phyloP scores from a whole-genome alignment of 2,329 filamentous ascomycete genomes.

The Rugonectria rugulosa region DNA sequence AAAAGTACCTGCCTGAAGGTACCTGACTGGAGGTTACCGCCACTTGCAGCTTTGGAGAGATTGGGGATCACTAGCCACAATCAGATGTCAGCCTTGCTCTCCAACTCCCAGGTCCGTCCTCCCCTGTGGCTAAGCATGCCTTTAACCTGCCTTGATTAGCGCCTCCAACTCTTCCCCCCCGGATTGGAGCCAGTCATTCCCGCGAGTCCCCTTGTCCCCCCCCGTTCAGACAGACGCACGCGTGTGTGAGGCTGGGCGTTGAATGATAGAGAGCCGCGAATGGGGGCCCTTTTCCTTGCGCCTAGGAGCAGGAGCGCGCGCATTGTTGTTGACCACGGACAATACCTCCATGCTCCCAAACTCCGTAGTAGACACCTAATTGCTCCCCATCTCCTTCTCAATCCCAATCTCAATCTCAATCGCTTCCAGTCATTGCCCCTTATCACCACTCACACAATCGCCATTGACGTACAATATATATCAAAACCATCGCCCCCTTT shows the following conservation, averaged over 20 bases:
- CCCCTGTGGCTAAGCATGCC: neutral
- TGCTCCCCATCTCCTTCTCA: neutral
- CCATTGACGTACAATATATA: neutral
- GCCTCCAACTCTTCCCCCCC: neutral
- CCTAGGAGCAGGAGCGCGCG: constrained; percentile 5
- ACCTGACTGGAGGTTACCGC: neutral
- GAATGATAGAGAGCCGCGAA: constrained; percentile 7
- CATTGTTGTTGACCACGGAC: constrained; percentile 10
- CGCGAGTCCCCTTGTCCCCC: neutral
- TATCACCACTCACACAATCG: neutral
- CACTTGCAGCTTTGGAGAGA: neutral
- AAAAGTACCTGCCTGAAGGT: neutral
- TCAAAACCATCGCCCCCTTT: neutral
- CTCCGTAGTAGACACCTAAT: neutral
- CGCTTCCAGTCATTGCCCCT: neutral
- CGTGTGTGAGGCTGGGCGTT: constrained; percentile 1
- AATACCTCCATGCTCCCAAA: neutral
- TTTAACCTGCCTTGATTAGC: neutral
- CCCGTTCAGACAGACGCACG: neutral
- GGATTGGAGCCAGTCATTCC: too few relatives aligned
- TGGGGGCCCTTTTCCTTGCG: constrained; percentile 6
- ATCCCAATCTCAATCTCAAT: neutral
- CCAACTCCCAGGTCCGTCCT: neutral
- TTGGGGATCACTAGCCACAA: neutral
- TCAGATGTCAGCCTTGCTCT: neutral